Percentiles rank a stretch among this genome's conserved stretches.
Conservation (phyloP, 2,329 filamentous ascomycete genomes). For the Paracamarosporium sp. region DNA sequence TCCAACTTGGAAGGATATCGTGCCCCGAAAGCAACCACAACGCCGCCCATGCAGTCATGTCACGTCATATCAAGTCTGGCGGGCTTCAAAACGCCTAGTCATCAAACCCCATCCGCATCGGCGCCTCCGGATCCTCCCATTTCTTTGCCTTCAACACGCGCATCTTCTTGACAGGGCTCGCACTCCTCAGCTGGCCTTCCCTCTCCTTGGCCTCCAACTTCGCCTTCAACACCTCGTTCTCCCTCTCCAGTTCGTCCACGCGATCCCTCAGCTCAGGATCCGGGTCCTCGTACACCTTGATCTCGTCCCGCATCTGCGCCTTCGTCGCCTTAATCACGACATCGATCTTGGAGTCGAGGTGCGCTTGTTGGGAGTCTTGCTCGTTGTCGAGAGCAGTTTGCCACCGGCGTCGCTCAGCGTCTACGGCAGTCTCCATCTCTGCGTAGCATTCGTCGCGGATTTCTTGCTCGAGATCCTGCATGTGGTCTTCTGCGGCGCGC, state of each 20-base stretch:
- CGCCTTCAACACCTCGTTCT: slow-evolving; percentile 49
- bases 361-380: slow-evolving; percentile 77
- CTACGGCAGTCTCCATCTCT: slow-evolving; percentile 82
- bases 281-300: slow-evolving; percentile 52
- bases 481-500: slow-evolving; percentile 65
- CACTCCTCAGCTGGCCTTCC: slow-evolving; percentile 42
- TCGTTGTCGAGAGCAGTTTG: slow-evolving; percentile 79
- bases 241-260: slow-evolving; percentile 51
- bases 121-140: slow-evolving; percentile 50
- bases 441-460: slow-evolving; percentile 87
- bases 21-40: neutral
- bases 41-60: slow-evolving; percentile 8
- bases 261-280: slow-evolving; percentile 46
- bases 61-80: neutral
- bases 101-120: slow-evolving; percentile 22
- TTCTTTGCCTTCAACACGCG: slow-evolving; percentile 57
- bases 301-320: slow-evolving; percentile 45
- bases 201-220: slow-evolving; percentile 50
- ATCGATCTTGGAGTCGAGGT: slow-evolving; percentile 88
- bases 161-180: slow-evolving; percentile 58
- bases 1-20: neutral
- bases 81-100: slow-evolving; percentile 6
- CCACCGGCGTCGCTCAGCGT: slow-evolving; percentile 80
- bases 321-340: slow-evolving; percentile 66
- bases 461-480: slow-evolving; percentile 80